Percentiles rank a stretch among this genome's conserved stretches.
Conservation (phyloP, 192 early-diverging fungal species). For the Coemansia javaensis region DNA sequence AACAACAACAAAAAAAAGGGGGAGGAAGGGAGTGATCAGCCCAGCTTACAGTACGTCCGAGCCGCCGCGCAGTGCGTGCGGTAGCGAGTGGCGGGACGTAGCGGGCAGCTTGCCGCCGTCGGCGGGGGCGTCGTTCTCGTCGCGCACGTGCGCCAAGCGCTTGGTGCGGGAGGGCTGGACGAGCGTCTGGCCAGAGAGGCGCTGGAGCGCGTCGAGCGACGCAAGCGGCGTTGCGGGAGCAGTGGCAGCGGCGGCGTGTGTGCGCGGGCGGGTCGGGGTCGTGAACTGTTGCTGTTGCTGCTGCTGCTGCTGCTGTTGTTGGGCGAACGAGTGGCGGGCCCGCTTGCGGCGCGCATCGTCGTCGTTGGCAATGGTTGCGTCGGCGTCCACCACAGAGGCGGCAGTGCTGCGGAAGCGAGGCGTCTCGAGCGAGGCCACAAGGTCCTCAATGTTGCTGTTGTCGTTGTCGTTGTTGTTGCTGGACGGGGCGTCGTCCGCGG, state of each 20-base stretch:
- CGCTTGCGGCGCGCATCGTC: background rate
- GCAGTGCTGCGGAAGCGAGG: constrained; percentile 15
- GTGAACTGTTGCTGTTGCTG: no score
- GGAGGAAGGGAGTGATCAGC: no score
- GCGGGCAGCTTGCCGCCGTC: background rate
- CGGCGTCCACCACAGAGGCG: constrained; percentile 6
- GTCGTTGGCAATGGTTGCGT: constrained; percentile 18
- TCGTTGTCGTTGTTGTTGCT: background rate
- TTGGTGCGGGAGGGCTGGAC: constrained; percentile 22
- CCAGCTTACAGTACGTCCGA: background rate
- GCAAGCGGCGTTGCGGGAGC: background rate
- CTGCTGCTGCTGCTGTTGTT: no score
- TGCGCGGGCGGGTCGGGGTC: constrained; percentile 4
- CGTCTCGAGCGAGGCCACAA: constrained; percentile 37
- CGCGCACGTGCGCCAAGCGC: background rate
- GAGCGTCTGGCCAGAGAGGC: constrained; percentile 17
- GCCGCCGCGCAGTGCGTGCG: constrained; percentile 8
- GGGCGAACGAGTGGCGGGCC: background rate
- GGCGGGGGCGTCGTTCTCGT: background rate
- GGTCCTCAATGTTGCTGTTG: constrained; percentile 6
- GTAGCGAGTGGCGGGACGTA: constrained; percentile 4
- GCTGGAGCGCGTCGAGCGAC: no score
- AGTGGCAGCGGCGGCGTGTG: background rate
- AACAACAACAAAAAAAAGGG: no score
- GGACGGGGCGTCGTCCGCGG: background rate